A percentile compares a stretch with the other conserved stretches of the same genome.
Evolutionary conservation across 768 basidiomycete species (phyloP).

Genomic region (Strobilomyces confusus): DNA sequence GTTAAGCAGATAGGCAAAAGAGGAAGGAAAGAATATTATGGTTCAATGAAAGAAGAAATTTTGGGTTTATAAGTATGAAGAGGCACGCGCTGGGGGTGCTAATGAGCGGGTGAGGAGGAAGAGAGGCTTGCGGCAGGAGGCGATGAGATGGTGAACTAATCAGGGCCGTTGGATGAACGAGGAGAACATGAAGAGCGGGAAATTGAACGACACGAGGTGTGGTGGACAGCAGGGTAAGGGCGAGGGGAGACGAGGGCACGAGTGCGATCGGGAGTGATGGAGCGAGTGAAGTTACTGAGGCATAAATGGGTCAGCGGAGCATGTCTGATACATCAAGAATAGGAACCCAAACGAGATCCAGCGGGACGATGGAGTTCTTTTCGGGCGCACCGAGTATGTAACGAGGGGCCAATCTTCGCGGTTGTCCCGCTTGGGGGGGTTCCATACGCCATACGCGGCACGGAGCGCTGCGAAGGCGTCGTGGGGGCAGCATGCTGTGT

Average conservation of each 20-base stretch:
- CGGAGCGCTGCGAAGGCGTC: conserved; percentile 15
- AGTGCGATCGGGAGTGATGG: conserved; percentile 28
- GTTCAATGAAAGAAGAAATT: conserved; percentile 47
- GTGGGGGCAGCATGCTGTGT: conserved; percentile 18
- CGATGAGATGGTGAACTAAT: conserved; percentile 37
- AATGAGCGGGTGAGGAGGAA: conserved; percentile 35
- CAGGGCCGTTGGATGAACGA: conserved; percentile 44
- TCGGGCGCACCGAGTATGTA: conserved; percentile 21
- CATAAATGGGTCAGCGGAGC: conserved; percentile 32
- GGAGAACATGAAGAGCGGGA: conserved; percentile 46
- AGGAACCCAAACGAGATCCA: conserved; percentile 21
- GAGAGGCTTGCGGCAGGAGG: conserved; percentile 35
- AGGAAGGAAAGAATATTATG: conserved; percentile 42
- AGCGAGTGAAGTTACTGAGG: conserved; percentile 21
- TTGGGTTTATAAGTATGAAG: conserved; percentile 50
- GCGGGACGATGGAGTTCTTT: conserved; percentile 13
- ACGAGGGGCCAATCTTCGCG: conserved; percentile 28
- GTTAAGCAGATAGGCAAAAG: conserved; percentile 63
- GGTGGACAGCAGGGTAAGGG: conserved; percentile 38
- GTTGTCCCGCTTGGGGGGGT: conserved; percentile 10
- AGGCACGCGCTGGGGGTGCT: conserved; percentile 42
- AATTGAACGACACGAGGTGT: conserved; percentile 46
- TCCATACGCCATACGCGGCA: conserved; percentile 12
- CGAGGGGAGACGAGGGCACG: conserved; percentile 29
- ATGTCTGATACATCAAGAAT: conserved; percentile 19